Conservation (phyloP, 2,329 filamentous ascomycete species). For the Clarireedia hainanense region DNA sequence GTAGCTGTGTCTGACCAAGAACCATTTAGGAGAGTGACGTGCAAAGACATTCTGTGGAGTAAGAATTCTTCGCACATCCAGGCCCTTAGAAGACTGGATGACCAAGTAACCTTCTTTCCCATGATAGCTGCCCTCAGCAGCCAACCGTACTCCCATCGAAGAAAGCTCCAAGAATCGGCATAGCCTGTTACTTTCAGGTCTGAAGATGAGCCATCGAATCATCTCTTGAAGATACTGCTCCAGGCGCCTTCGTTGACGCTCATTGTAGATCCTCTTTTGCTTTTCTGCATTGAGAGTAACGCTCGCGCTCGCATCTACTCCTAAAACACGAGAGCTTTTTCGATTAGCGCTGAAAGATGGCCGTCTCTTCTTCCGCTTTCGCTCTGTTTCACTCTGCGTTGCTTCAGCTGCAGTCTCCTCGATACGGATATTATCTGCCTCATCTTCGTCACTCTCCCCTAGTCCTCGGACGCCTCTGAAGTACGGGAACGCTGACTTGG, state of each 20-base stretch:
- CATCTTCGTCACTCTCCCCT: conserved; percentile 69
- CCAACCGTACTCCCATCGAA: conserved; percentile 84
- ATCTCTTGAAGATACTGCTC: conserved; percentile 89
- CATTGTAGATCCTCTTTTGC: conserved; percentile 50
- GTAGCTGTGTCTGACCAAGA: conserved; percentile 94
- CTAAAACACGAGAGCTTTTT: conserved; percentile 46
- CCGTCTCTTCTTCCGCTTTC: conserved; percentile 44
- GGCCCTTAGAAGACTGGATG: conserved; percentile 83
- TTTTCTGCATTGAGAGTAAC: conserved; percentile 37
- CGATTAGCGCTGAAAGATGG: conserved; percentile 33
- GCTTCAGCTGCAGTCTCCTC: conserved; percentile 49
- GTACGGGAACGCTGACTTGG: conserved; percentile 82
- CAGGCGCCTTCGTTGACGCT: conserved; percentile 75
- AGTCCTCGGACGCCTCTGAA: conserved; percentile 72
- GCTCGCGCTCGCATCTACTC: conserved; percentile 24
- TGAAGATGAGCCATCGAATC: conserved; percentile 95
- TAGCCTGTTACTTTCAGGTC: conserved; percentile 87
- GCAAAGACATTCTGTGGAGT: conserved; percentile 72
- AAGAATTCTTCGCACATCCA: conserved; percentile 76
- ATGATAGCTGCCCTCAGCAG: conserved; percentile 92
- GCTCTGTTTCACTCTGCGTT: conserved; percentile 61
- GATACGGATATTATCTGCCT: conserved; percentile 28
- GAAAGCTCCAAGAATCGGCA: conserved; percentile 96
- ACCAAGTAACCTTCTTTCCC: conserved; percentile 94
- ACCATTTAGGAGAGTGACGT: conserved; percentile 91